Percentiles rank a stretch among this genome's conserved stretches.
These are phyloP conservation scores for Cystobasidiaceae sp. DNA, from an alignment of 1,284 basidiomycete species.

Conservation along the genomic window DNA sequence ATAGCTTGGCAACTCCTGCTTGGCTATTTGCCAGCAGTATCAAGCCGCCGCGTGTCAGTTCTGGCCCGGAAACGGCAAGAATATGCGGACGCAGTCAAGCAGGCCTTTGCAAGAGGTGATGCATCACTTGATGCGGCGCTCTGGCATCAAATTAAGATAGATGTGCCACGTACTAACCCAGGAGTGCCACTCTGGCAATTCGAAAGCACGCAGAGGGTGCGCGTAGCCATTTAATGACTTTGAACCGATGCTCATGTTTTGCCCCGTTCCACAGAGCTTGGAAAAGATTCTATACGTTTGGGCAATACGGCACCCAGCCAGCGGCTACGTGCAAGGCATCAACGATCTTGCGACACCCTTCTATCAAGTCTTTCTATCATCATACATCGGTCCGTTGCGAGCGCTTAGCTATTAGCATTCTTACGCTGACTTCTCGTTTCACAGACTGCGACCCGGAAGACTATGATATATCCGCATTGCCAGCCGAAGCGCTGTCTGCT, in stretches of 20 bases:
- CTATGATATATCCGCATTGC: slow-evolving; percentile 73
- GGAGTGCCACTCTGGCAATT: slow-evolving; percentile 89
- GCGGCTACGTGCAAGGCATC: slow-evolving; percentile 95
- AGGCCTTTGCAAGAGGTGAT: slow-evolving; percentile 81
- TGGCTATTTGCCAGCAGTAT: slow-evolving; percentile 83
- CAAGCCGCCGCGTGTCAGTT: slow-evolving; percentile 67
- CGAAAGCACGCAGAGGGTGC: slow-evolving; percentile 72
- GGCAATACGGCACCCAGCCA: slow-evolving; percentile 94
- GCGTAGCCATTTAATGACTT: slow-evolving; percentile 39
- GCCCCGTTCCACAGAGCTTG: slow-evolving; percentile 57
- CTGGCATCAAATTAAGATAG: slow-evolving; percentile 98
- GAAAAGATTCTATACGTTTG: slow-evolving; percentile 93
- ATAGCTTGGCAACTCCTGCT: slow-evolving; percentile 92
- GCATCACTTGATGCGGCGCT: slow-evolving; percentile 81
- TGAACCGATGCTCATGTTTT: slow-evolving; percentile 23
- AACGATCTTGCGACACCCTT: slow-evolving; percentile 94
- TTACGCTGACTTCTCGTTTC: not conserved
- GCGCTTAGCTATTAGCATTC: not conserved
- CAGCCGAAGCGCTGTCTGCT: slow-evolving; percentile 64
- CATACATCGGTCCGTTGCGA: slow-evolving; percentile 68
- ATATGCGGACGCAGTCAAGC: slow-evolving; percentile 79
- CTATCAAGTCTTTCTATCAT: slow-evolving; percentile 85
- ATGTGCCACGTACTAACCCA: slow-evolving; percentile 87
- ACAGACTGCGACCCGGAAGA: slow-evolving; percentile 78
- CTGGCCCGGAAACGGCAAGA: slow-evolving; percentile 85